Percentiles rank a stretch among this genome's conserved stretches.
Conservation (phyloP, 192 early-diverging fungal genomes). For the Chytriomyces confervae region DNA sequence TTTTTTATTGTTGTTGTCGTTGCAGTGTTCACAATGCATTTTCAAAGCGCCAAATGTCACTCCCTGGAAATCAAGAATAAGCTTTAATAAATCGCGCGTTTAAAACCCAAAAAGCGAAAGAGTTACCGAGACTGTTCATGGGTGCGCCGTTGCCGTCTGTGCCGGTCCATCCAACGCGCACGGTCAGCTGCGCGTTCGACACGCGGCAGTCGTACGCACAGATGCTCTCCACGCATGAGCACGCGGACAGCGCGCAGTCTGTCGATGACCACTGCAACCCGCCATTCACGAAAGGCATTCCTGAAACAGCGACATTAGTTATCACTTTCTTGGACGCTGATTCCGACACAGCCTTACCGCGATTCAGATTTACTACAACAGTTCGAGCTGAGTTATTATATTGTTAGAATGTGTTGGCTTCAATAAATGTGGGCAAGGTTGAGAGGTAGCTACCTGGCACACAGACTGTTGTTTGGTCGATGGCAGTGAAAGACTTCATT, state of each 20-base stretch:
- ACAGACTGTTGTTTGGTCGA: constrained; percentile 27
- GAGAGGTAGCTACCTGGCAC: constrained; percentile 30
- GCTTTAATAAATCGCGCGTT: constrained; percentile 11
- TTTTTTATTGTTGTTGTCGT: not conserved
- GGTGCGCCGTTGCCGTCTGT: constrained; percentile 37
- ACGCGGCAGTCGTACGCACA: constrained; percentile 47
- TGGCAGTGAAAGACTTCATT: constrained; percentile 28
- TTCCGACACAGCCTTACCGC: constrained; percentile 34
- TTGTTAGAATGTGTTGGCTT: not conserved
- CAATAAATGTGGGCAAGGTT: not conserved
- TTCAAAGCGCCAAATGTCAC: constrained; percentile 52
- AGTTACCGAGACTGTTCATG: constrained; percentile 33
- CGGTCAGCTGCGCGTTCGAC: constrained; percentile 5
- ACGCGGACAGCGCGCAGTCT: constrained; percentile 47
- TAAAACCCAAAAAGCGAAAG: constrained; percentile 19
- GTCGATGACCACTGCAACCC: constrained; percentile 49
- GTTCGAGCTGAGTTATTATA: constrained; percentile 32
- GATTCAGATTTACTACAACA: constrained; percentile 39
- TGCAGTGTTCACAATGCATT: constrained; percentile 39
- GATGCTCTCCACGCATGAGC: constrained; percentile 52
- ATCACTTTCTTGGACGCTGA: not conserved
- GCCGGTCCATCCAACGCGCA: constrained; percentile 40
- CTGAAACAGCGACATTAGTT: not conserved
- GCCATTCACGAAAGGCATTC: constrained; percentile 20
- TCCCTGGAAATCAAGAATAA: constrained; percentile 24